Evolutionary conservation across 164 flowering plant species (phyloP).

Genomic region (Saururus chinensis): DNA sequence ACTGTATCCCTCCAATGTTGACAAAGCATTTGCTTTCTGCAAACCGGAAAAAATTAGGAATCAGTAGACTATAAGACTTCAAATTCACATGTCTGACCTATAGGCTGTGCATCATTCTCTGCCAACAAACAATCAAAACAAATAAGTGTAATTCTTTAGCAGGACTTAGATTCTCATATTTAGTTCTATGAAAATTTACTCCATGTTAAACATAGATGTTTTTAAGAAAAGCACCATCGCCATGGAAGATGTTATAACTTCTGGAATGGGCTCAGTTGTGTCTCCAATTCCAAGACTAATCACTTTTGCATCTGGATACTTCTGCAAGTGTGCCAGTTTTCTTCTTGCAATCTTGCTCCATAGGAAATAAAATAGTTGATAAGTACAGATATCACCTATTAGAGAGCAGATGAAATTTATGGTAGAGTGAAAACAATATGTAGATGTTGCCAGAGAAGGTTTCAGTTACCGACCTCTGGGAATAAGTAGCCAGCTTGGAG

Average conservation of each 20-base stretch:
- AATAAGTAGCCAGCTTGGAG: conserved; percentile 95
- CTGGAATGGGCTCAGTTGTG: conserved; percentile 96
- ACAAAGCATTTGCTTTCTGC: conserved; percentile 58
- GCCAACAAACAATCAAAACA: not conserved
- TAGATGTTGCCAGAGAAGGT: not conserved
- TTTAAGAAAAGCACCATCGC: conserved; percentile 36
- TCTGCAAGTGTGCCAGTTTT: conserved; percentile 60
- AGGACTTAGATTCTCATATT: not conserved
- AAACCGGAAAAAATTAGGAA: not conserved
- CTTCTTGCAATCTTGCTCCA: conserved; percentile 68
- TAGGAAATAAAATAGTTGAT: not conserved
- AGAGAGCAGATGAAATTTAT: not conserved
- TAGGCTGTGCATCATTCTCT: too few species aligned
- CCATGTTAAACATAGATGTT: not conserved
- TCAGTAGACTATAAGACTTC: not conserved
- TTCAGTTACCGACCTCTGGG: conserved; percentile 60
- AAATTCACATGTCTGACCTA: too few species aligned
- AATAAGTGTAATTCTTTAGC: not conserved
- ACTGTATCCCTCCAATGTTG: conserved; percentile 84
- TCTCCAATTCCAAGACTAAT: conserved; percentile 96
- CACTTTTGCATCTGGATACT: conserved; percentile 75
- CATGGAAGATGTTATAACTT: conserved; percentile 86
- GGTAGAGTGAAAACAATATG: not conserved
- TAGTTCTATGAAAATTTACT: not conserved
- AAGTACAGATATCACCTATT: not conserved